A percentile compares a stretch with the other conserved stretches of the same genome.
Conservation (phyloP, 345 rosid species). For the Chamaenerion angustifolium region DNA sequence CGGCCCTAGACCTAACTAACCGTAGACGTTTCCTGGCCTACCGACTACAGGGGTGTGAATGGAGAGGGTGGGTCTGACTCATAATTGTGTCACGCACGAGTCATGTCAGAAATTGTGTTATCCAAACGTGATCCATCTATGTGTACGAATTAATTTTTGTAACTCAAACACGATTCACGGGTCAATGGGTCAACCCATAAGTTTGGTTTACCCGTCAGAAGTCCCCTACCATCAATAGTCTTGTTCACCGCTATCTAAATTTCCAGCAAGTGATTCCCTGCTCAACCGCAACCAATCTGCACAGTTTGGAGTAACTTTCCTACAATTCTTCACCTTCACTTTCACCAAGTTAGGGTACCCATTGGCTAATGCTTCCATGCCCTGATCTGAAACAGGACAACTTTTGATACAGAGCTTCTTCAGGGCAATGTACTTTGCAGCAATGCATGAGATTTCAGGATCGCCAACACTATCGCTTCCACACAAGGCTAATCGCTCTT, state of each 20-base stretch:
- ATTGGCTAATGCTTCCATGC: constrained; percentile 49
- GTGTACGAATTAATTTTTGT: too few species aligned
- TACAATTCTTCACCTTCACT: constrained; percentile 73
- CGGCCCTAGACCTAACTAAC: too few species aligned
- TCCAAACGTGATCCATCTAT: too few species aligned
- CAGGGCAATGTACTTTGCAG: constrained; percentile 47
- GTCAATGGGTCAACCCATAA: too few species aligned
- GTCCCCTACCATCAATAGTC: constrained; percentile 37
- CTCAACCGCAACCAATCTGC: constrained; percentile 11
- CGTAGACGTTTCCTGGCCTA: too few species aligned
- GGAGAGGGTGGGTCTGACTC: too few species aligned
- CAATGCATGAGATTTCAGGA: constrained; percentile 47
- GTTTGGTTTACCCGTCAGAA: too few species aligned
- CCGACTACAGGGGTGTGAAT: too few species aligned
- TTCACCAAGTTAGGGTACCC: constrained; percentile 77
- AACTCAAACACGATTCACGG: too few species aligned
- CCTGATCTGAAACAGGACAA: constrained; percentile 46
- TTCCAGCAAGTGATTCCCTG: constrained; percentile 37
- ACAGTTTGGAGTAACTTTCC: constrained; percentile 38
- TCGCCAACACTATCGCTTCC: constrained; percentile 71
- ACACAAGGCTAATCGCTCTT: constrained; percentile 60
- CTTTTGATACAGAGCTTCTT: constrained; percentile 71
- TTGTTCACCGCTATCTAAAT: constrained; percentile 41
- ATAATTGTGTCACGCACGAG: too few species aligned
- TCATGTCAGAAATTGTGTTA: too few species aligned